phyloP scores from a whole-genome alignment of 2,329 filamentous ascomycete species.

The Paraconiothyrium brasiliense region DNA sequence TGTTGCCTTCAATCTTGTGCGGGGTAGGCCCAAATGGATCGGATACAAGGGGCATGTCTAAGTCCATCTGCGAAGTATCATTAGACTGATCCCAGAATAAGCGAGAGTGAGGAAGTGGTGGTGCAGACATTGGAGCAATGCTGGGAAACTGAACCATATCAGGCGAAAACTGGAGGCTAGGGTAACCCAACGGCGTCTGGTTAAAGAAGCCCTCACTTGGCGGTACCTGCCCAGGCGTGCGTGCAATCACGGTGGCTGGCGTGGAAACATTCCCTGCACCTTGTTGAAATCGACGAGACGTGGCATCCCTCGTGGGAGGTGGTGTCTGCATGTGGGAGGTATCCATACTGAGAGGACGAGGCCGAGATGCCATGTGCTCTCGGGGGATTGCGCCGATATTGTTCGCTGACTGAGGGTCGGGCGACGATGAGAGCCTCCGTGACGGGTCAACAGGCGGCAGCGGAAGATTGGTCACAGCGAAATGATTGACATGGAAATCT shows the following conservation, averaged over 20 bases:
- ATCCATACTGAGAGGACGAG: constrained; percentile 49
- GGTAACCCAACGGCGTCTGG: constrained; percentile 57
- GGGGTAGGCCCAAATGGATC: constrained; percentile 49
- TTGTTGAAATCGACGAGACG: constrained; percentile 58
- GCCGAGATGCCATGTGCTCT: constrained; percentile 27
- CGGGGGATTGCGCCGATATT: constrained; percentile 18
- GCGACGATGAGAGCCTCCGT: constrained; percentile 67
- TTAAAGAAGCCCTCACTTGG: constrained; percentile 43
- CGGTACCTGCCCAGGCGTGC: constrained; percentile 47
- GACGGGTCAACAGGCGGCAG: constrained; percentile 70
- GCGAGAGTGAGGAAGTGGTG: constrained; percentile 62
- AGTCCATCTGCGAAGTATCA: constrained; percentile 45
- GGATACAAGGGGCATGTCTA: constrained; percentile 42
- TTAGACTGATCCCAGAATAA: constrained; percentile 49
- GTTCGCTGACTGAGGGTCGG: constrained; percentile 51
- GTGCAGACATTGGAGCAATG: constrained; percentile 64
- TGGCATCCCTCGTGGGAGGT: constrained; percentile 66
- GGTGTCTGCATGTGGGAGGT: constrained; percentile 67
- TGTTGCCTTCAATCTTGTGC: constrained; percentile 41
- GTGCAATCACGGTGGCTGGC: constrained; percentile 53
- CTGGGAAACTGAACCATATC: constrained; percentile 64
- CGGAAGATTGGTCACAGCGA: constrained; percentile 63
- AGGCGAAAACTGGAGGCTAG: constrained; percentile 65
- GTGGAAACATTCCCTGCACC: constrained; percentile 39
- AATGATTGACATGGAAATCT: constrained; percentile 69